These are phyloP conservation scores for Irpex lacteus DNA, from an alignment of 1,284 basidiomycete species.

Conservation along the genomic window DNA sequence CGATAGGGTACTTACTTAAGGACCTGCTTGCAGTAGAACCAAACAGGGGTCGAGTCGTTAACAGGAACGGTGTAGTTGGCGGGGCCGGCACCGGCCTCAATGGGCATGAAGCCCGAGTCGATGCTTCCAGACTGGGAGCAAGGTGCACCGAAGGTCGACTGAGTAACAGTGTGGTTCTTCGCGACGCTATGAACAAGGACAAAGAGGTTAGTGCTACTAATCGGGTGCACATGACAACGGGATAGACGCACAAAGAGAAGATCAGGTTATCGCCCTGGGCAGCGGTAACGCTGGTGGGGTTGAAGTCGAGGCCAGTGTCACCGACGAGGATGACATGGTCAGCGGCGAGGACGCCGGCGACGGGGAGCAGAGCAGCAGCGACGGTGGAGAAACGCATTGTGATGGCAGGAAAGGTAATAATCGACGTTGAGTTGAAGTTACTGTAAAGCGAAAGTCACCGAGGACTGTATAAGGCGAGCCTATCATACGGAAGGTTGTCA, in stretches of 20 bases:
- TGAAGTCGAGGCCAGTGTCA: constrained; percentile 42
- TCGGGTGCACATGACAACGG: background rate
- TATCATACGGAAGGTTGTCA: background rate
- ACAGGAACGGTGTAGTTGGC: constrained; percentile 27
- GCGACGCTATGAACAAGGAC: constrained; percentile 21
- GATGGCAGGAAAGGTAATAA: constrained; percentile 11
- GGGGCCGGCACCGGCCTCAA: constrained; percentile 19
- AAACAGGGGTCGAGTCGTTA: constrained; percentile 11
- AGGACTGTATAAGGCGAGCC: background rate
- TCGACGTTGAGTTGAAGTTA: constrained; percentile 3
- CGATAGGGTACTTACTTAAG: background rate
- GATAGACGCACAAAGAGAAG: constrained; percentile 45
- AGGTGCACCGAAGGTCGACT: constrained; percentile 15
- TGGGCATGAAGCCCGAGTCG: constrained; percentile 13
- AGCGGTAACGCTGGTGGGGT: constrained; percentile 45
- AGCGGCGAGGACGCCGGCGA: constrained; percentile 38
- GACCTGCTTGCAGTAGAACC: constrained; percentile 9
- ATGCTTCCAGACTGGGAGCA: constrained; percentile 16
- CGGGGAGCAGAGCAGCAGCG: constrained; percentile 40
- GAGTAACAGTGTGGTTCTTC: constrained; percentile 30
- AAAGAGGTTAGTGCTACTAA: background rate
- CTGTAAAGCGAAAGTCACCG: constrained; percentile 1
- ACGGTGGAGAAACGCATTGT: constrained; percentile 53
- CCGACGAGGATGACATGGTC: constrained; percentile 45
- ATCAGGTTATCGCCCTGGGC: constrained; percentile 47